Conservation (phyloP, 768 basidiomycete species). For the Hirschioporus abietinus region DNA sequence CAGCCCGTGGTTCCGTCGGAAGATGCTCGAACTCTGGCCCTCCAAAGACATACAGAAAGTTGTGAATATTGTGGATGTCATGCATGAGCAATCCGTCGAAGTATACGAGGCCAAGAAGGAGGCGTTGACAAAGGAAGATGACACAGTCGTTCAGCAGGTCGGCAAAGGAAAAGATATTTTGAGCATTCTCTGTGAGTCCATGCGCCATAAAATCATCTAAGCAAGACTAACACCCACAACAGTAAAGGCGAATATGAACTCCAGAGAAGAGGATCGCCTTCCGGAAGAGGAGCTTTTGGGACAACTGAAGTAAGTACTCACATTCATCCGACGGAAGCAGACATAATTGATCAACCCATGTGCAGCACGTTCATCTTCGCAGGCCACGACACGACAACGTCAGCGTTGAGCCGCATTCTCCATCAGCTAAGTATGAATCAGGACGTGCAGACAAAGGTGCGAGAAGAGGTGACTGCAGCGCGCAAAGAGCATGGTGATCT, state of each 20-base stretch:
- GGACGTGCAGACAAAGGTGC: conserved; percentile 34
- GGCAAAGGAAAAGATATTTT: conserved; percentile 43
- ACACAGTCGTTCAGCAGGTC: conserved; percentile 21
- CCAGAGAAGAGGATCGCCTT: conserved; percentile 18
- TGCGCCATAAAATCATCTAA: background rate
- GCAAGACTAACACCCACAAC: background rate
- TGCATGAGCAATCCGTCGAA: conserved; percentile 35
- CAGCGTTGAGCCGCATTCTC: conserved; percentile 32
- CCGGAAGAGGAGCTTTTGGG: conserved; percentile 21
- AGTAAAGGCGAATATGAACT: conserved; percentile 20
- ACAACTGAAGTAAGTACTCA: conserved; percentile 19
- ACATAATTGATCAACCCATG: background rate
- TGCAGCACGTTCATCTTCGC: conserved; percentile 34
- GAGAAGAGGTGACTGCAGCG: conserved; percentile 29
- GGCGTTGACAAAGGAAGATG: conserved; percentile 21
- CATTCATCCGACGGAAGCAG: background rate
- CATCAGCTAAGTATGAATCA: conserved; percentile 30
- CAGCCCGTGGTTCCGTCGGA: conserved; percentile 33
- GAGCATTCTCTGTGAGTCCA: conserved; percentile 38
- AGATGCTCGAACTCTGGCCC: conserved; percentile 37
- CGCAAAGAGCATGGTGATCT: conserved; percentile 22
- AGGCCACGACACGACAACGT: conserved; percentile 40
- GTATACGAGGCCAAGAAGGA: conserved; percentile 37
- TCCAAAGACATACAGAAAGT: conserved; percentile 34
- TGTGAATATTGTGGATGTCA: conserved; percentile 40